Base-by-base conservation (phyloP, 2,329 filamentous ascomycete genomes). In the Penicillium nordicum region DNA sequence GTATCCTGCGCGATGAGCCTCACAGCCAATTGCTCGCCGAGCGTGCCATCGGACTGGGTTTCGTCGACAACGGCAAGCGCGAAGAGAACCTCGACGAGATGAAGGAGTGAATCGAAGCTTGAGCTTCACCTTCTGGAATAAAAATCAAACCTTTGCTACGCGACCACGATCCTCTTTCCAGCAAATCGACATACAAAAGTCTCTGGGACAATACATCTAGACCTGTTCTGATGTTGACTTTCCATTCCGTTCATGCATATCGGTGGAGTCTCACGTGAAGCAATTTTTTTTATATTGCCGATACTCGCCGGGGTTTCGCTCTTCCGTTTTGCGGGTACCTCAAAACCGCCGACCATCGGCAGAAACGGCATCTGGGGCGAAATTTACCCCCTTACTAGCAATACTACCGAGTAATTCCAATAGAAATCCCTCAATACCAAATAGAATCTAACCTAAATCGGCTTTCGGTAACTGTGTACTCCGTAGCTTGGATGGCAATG, bases 1-100 rank as follows among this genome's bases (percentile, higher is more conserved):
- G 92, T 72, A 83, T 90, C 67, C 78, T 99, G 58, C 85, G 85
- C 61, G 91, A 95, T 69, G 90, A 90, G 67, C 89, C 91, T 10
- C 94, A 96, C 74, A 88, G 88, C 5, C 91, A 96, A 69, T 89
- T 90, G 69, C 85, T 92, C 65, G 90, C 92, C 32, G 90, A 96
- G 69, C 90, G 89, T 16, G 91, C 88, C 0, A 80, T 87, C 36
- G 90, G 90, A 38, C 76, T 92, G 54, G 79, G 82, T 53, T 38
- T 57, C 4, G 86, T 84, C 32, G 87, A 92, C 70, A 92, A 92
- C 72, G 84, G 84, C 61, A 66, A 72, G 58, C 72, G 74, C 55
- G 68, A 64, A 65, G 71, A 66, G 12, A 64, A 68, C 12, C 58
- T 63, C 53, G 69, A 76, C 59, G 77, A 79, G 63, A 73, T 80